phyloP scores from a whole-genome alignment of 225 moss, liverwort and hornwort genomes.

The Pleurozium schreberi region DNA sequence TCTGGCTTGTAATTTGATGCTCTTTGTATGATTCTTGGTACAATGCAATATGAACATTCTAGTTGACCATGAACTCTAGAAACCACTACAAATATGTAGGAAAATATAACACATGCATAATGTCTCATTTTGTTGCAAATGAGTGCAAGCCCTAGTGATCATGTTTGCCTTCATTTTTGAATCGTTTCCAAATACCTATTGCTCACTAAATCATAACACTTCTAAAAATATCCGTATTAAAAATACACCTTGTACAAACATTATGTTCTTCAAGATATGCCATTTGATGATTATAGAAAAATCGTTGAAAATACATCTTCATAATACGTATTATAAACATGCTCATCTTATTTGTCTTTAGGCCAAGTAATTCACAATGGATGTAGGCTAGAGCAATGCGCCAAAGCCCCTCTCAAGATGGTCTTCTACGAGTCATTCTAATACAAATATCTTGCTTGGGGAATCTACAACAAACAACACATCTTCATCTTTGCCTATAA shows the following conservation, averaged over 20 bases:
- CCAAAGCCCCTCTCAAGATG: no score
- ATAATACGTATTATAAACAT: no score
- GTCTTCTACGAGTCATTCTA: no score
- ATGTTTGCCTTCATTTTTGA: neutral
- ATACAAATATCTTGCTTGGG: no score
- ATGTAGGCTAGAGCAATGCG: no score
- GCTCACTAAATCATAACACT: neutral
- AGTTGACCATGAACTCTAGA: neutral
- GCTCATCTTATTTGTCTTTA: no score
- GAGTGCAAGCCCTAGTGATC: fast-evolving
- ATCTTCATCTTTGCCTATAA: no score
- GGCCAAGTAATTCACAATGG: no score
- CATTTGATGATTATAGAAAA: fast-evolving
- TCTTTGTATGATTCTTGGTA: neutral
- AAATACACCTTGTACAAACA: neutral
- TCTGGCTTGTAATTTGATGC: neutral
- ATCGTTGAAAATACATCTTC: neutral
- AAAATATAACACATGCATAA: no score
- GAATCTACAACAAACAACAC: no score
- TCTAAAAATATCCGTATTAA: neutral
- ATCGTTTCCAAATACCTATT: neutral
- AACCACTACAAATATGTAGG: neutral
- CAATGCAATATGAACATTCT: neutral
- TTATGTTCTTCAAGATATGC: neutral
- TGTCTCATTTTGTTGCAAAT: neutral